Conservation (phyloP, 768 basidiomycete species). For the Ramaria sp. region DNA sequence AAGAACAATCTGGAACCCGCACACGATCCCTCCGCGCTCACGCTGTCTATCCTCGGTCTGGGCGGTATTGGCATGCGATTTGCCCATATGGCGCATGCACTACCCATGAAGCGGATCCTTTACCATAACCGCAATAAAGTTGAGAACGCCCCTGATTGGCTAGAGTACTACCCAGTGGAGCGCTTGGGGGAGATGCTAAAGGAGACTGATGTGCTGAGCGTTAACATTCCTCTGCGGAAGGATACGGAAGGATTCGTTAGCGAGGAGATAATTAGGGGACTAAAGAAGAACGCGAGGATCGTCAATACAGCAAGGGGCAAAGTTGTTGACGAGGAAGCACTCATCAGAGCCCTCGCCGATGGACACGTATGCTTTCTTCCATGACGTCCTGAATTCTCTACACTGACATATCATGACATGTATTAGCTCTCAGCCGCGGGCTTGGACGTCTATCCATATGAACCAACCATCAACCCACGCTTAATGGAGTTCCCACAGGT, state of each 20-base stretch:
- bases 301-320: slow-evolving; percentile 90
- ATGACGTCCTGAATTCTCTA: neutral
- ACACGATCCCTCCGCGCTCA: slow-evolving; percentile 58
- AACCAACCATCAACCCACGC: slow-evolving; percentile 70
- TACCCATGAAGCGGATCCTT: slow-evolving; percentile 76
- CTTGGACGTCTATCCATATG: slow-evolving; percentile 79
- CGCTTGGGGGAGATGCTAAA: slow-evolving; percentile 51
- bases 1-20: slow-evolving; percentile 38
- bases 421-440: slow-evolving; percentile 67
- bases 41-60: slow-evolving; percentile 63
- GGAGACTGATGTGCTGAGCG: slow-evolving; percentile 71
- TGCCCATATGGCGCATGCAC: slow-evolving; percentile 61
- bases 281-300: slow-evolving; percentile 71
- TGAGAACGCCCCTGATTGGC: slow-evolving; percentile 55
- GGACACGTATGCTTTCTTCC: slow-evolving; percentile 57
- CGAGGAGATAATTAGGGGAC: slow-evolving; percentile 60
- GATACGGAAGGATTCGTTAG: slow-evolving; percentile 69
- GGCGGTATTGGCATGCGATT: slow-evolving; percentile 69
- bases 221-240: slow-evolving; percentile 71
- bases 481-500: slow-evolving; percentile 75
- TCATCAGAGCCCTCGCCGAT: slow-evolving; percentile 76
- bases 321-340: slow-evolving; percentile 77
- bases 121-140: slow-evolving; percentile 62
- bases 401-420: neutral
- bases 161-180: slow-evolving; percentile 60